phyloP scores from a whole-genome alignment of 495 filamentous ascomycete species.

The Talaromyces thailandensis region DNA sequence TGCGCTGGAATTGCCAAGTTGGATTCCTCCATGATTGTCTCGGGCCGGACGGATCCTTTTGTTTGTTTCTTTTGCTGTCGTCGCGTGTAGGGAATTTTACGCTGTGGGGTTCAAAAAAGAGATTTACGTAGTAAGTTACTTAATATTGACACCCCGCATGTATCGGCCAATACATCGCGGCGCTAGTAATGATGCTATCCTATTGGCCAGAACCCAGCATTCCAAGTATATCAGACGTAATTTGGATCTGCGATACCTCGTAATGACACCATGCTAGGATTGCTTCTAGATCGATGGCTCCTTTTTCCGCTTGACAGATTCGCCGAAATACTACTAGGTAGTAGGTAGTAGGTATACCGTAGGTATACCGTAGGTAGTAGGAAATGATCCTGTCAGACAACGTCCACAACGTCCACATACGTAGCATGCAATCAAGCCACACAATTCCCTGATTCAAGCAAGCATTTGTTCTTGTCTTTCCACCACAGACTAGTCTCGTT shows the following conservation, averaged over 20 bases:
- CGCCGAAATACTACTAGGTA: too few relatives aligned
- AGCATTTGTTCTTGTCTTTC: too few relatives aligned
- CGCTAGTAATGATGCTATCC: not conserved
- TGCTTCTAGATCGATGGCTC: not conserved
- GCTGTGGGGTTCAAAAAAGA: not conserved
- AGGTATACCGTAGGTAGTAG: too few relatives aligned
- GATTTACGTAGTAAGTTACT: too few relatives aligned
- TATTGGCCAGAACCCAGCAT: not conserved
- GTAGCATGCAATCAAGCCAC: not conserved
- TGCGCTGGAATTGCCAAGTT: not conserved
- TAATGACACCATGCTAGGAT: not conserved
- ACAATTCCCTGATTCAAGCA: not conserved
- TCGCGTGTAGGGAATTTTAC: not conserved
- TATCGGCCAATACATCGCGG: not conserved
- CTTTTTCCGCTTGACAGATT: not conserved
- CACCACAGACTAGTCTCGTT: not conserved
- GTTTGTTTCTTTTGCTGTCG: not conserved
- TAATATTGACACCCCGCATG: not conserved
- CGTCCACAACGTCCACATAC: not conserved
- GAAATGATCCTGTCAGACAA: not conserved
- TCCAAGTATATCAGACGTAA: not conserved
- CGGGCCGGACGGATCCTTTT: not conserved
- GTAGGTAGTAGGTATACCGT: too few relatives aligned
- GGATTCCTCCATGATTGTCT: constrained; percentile 7
- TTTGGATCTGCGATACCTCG: not conserved